Percentiles rank a stretch among this genome's conserved stretches.
phyloP scores from a whole-genome alignment of 192 early-diverging fungal species.

The Gryganskiella cystojenkinii region DNA sequence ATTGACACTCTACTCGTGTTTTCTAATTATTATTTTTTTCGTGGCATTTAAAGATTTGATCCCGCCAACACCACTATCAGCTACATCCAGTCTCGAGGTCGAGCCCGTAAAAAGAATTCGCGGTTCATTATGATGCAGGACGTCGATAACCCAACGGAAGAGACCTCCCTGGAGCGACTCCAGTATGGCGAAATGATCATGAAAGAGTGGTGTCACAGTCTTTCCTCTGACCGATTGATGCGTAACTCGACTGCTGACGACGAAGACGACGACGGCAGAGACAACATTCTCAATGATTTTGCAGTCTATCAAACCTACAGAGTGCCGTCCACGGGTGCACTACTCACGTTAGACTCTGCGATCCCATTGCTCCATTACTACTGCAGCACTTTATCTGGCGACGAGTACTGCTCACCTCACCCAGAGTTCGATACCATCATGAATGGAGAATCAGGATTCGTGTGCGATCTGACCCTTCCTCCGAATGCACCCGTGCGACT shows the following conservation, averaged over 20 bases:
- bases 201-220: constrained; percentile 67
- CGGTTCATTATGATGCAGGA: constrained; percentile 83
- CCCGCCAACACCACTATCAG: constrained; percentile 76
- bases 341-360: constrained; percentile 76
- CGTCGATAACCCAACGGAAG: constrained; percentile 53
- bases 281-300: constrained; percentile 4
- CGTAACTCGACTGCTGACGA: constrained; percentile 8
- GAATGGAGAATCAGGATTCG: constrained; percentile 38
- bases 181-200: constrained; percentile 64
- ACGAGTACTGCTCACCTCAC: constrained; percentile 62
- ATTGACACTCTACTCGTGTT: not conserved
- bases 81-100: constrained; percentile 92
- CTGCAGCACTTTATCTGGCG: constrained; percentile 76
- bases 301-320: constrained; percentile 59
- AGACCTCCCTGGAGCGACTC: constrained; percentile 49
- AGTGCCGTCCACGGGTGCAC: constrained; percentile 73
- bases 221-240: constrained; percentile 54
- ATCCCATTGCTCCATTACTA: constrained; percentile 74
- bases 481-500: constrained; percentile 69
- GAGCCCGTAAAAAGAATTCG: constrained; percentile 79
- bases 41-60: constrained; percentile 71
- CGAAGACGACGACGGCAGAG: constrained; percentile 20
- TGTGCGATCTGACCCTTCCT: constrained; percentile 68
- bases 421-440: constrained; percentile 64
- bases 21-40: not conserved